Base-by-base conservation (phyloP, 768 basidiomycete genomes). In the Lentinula lateritia region DNA sequence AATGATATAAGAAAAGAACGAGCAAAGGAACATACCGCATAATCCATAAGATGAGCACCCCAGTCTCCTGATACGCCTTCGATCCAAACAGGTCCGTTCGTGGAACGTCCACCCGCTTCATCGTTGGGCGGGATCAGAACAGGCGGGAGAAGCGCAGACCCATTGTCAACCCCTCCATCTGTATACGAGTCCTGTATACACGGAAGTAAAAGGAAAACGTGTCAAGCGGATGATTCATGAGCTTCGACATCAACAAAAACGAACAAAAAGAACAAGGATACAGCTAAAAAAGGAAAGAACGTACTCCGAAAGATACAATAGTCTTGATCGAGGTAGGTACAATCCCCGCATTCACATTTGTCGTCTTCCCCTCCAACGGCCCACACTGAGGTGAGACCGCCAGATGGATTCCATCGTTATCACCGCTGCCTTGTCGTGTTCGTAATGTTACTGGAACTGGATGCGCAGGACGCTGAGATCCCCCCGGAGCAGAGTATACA, bases 61-160 rank as follows among this genome's bases (percentile, higher is more conserved):
- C 77, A 68, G 41, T 75, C 74, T 54, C 75, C 73, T 0, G 81
- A 76, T 9, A 84, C 73, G 46, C 78, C 60, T 62, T 84, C 82
- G 6, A 80, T 68, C 83, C 83, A 84, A 16, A 82, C 71, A 15
- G 71, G 68, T 6, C 83, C 83, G 64, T 84, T 82, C 2, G 80
- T 80, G 2, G 79, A 82, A 13, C 83, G 74, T 15, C 78, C 79
- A 0, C 83, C 83, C 0, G 82, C 82, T 32, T 76, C 70, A 0
- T 77, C 67, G 58, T 73, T 72, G 0, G 81, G 78, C 7, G 75
- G 77, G 12, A 72, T 70, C 5, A 83, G 48, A 4, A 83, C 72
- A 0, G 83, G 74, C 1, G 82, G 79, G 2, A 73, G 70, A 15
- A 82, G 75, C 0, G 79, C 74, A 0, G 75, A 72, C 10, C 83